Percentiles rank a stretch among this genome's conserved stretches.
Evolutionary conservation across 2,329 filamentous ascomycete genomes (phyloP).

Genomic region (Verticillium nubilum): DNA sequence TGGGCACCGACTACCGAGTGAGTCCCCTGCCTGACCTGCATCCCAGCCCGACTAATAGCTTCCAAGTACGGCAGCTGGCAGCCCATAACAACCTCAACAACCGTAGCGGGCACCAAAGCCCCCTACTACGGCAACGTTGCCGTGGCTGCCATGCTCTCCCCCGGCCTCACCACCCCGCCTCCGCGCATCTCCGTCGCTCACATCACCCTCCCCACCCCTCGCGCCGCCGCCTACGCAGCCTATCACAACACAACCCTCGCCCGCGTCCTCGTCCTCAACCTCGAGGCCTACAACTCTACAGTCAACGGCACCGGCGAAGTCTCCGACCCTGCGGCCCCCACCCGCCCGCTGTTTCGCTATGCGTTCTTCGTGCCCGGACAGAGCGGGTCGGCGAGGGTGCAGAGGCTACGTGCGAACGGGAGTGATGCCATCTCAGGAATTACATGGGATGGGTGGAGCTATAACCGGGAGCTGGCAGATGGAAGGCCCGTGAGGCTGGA

Average conservation of each 20-base stretch:
- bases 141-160: conserved; percentile 49
- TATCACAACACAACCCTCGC: conserved; percentile 39
- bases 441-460: conserved; percentile 57
- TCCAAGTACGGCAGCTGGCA: conserved; percentile 54
- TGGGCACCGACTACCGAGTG: conserved; percentile 55
- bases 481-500: conserved; percentile 46
- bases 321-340: conserved; percentile 21
- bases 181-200: conserved; percentile 38
- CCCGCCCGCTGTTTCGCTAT: conserved; percentile 28
- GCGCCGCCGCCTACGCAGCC: conserved; percentile 50
- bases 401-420: conserved; percentile 53
- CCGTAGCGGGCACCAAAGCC: conserved; percentile 50
- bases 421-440: conserved; percentile 59
- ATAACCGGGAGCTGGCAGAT: conserved; percentile 51
- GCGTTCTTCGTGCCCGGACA: conserved; percentile 28
- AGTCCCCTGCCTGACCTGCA: neutral
- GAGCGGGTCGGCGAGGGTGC: conserved; percentile 25
- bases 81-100: conserved; percentile 44
- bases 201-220: conserved; percentile 32
- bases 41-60: neutral
- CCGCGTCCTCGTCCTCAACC: conserved; percentile 50
- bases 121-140: conserved; percentile 60
- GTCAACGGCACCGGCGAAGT: conserved; percentile 27
- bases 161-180: conserved; percentile 21
- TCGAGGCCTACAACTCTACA: conserved; percentile 55